phyloP scores from a whole-genome alignment of 371 early-diverging fungal genomes.

The Zychaea mexicana region DNA sequence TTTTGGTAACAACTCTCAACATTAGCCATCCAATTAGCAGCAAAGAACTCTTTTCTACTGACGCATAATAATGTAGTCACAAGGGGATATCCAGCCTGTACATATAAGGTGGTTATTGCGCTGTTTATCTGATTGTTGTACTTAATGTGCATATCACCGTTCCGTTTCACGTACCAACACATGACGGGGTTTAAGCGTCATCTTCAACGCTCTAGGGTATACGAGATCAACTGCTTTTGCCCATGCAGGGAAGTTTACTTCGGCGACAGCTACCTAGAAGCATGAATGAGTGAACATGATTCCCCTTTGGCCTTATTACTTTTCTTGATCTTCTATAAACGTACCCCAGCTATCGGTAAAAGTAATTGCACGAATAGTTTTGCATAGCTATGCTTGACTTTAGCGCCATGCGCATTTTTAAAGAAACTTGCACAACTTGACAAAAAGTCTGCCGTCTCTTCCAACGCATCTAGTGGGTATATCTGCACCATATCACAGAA shows the following conservation, averaged over 20 bases:
- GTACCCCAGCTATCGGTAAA: slow-evolving; percentile 86
- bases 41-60: slow-evolving; percentile 87
- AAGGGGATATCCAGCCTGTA: slow-evolving; percentile 82
- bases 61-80: slow-evolving; percentile 88
- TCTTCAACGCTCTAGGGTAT: slow-evolving; percentile 87
- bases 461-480: slow-evolving; percentile 90
- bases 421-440: slow-evolving; percentile 87
- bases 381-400: slow-evolving; percentile 91
- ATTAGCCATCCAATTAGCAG: slow-evolving; percentile 73
- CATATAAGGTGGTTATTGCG: too few relatives aligned
- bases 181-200: slow-evolving; percentile 86
- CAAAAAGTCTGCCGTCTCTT: slow-evolving; percentile 93
- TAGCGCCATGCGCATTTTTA: slow-evolving; percentile 75
- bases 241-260: slow-evolving; percentile 95
- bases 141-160: not conserved
- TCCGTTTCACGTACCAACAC: slow-evolving; percentile 38
- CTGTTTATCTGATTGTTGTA: not conserved
- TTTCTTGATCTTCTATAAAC: slow-evolving; percentile 2
- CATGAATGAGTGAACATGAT: not conserved
- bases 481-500: slow-evolving; percentile 50
- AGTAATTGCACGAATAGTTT: slow-evolving; percentile 88
- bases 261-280: slow-evolving; percentile 81
- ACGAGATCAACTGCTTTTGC: slow-evolving; percentile 89
- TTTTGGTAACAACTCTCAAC: slow-evolving; percentile 80
- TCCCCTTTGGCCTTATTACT: not conserved